These are phyloP conservation scores for Artemisia annua DNA, from an alignment of 129 eudicot genomes.

Conservation along the genomic window DNA sequence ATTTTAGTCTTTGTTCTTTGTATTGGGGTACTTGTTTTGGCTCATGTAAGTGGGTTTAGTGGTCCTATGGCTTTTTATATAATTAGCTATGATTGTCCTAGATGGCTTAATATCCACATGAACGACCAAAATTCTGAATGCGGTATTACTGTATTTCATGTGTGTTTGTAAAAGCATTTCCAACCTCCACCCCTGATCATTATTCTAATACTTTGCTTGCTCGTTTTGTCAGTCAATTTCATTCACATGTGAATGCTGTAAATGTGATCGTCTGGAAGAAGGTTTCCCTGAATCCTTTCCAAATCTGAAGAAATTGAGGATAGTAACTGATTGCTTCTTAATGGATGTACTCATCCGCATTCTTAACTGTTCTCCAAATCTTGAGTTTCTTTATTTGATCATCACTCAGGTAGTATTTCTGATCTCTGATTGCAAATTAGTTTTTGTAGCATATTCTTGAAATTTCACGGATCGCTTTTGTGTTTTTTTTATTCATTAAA, in stretches of 20 bases:
- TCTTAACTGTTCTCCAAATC: slow-evolving; percentile 3
- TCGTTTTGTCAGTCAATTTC: not conserved
- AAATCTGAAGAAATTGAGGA: not conserved
- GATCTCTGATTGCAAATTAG: not conserved
- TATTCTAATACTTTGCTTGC: not conserved
- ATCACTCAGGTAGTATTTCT: slow-evolving; percentile 6
- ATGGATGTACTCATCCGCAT: not conserved
- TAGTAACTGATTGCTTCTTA: not conserved
- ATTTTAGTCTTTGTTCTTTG: too few relatives aligned
- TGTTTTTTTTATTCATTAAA: not conserved
- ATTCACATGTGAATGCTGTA: not conserved
- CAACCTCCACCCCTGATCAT: too few relatives aligned
- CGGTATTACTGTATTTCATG: too few relatives aligned
- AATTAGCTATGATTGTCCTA: too few relatives aligned
- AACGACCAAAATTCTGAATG: too few relatives aligned
- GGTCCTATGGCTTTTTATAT: too few relatives aligned
- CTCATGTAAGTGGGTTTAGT: too few relatives aligned
- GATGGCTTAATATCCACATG: too few relatives aligned
- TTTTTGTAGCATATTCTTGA: not conserved
- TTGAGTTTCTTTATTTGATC: slow-evolving; percentile 9
- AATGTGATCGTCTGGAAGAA: not conserved
- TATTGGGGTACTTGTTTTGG: too few relatives aligned
- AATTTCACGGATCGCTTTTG: not conserved
- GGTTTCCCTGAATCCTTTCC: not conserved
- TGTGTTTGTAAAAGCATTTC: too few relatives aligned